Percentiles rank a stretch among this genome's conserved stretches.
Conservation (phyloP, 2,329 filamentous ascomycete genomes). For the Macroventuria anomochaeta region DNA sequence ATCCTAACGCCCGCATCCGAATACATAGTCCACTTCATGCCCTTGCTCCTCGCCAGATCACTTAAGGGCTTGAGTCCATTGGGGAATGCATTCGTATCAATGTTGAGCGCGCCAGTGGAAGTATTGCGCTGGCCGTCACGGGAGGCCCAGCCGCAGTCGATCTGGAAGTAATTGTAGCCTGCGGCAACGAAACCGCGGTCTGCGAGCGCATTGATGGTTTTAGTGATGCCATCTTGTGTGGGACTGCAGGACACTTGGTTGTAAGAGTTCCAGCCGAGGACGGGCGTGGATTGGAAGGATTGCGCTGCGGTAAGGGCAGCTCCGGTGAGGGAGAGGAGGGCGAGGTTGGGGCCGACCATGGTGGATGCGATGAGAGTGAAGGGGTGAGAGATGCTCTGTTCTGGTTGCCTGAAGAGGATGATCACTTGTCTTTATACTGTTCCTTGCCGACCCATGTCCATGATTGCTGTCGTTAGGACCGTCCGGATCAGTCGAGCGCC, state of each 20-base stretch:
- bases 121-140: slow-evolving; percentile 26
- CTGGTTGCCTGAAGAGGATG: neutral
- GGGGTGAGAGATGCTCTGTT: neutral
- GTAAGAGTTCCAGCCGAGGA: slow-evolving; percentile 31
- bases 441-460: neutral
- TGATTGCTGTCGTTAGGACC: neutral
- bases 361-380: slow-evolving; percentile 14
- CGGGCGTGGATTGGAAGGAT: slow-evolving; percentile 26
- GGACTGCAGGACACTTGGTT: slow-evolving; percentile 28
- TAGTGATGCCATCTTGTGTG: slow-evolving; percentile 24
- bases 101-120: slow-evolving; percentile 23
- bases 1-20: slow-evolving; percentile 29
- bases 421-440: neutral
- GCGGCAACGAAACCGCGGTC: slow-evolving; percentile 25
- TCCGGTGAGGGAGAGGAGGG: slow-evolving; percentile 26
- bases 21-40: slow-evolving; percentile 35
- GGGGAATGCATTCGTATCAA: slow-evolving; percentile 22
- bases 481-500: neutral
- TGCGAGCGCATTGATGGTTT: slow-evolving; percentile 24
- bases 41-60: slow-evolving; percentile 28
- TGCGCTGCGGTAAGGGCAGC: slow-evolving; percentile 20
- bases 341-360: slow-evolving; percentile 24
- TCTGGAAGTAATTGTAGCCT: slow-evolving; percentile 30
- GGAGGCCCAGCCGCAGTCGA: slow-evolving; percentile 29
- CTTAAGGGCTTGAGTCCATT: slow-evolving; percentile 26